A percentile compares a stretch with the other conserved stretches of the same genome.
Conservation (phyloP, 2,329 filamentous ascomycete species). For the Pseudogymnoascus sp. region DNA sequence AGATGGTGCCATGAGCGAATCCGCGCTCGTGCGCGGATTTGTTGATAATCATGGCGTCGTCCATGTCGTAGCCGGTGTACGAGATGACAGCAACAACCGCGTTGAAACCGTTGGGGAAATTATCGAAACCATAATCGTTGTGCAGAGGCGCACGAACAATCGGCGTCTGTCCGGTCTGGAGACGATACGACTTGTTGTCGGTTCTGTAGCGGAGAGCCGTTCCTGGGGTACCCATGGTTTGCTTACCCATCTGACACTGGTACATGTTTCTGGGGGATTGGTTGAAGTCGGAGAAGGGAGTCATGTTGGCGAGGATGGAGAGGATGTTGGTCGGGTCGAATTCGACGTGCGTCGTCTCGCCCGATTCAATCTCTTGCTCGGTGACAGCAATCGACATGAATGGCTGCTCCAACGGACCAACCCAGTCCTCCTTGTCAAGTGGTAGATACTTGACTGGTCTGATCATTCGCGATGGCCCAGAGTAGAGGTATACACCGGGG, state of each 20-base stretch:
- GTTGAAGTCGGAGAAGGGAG: constrained; percentile 97
- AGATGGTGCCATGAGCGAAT: constrained; percentile 91
- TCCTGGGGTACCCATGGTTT: constrained; percentile 95
- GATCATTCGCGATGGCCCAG: constrained; percentile 76
- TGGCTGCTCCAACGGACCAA: constrained; percentile 91
- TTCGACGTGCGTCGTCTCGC: constrained; percentile 87
- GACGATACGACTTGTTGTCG: constrained; percentile 92
- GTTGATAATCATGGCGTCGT: constrained; percentile 99
- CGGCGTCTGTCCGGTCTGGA: constrained; percentile 94
- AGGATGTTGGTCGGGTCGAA: constrained; percentile 92
- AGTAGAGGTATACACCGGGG: constrained; percentile 90
- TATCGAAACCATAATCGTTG: constrained; percentile 94
- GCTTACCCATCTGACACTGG: constrained; percentile 98
- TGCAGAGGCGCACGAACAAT: constrained; percentile 86
- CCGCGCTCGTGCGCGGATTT: constrained; percentile 94
- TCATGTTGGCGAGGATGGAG: constrained; percentile 97
- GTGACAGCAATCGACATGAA: constrained; percentile 97
- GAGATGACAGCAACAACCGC: constrained; percentile 95
- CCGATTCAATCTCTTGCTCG: constrained; percentile 79
- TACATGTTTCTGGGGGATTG: constrained; percentile 99
- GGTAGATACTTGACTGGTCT: constrained; percentile 88
- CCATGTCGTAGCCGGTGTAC: constrained; percentile 99
- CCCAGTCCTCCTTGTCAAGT: constrained; percentile 74
- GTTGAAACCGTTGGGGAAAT: constrained; percentile 95
- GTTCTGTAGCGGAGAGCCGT: constrained; percentile 78